Base-by-base conservation (phyloP, 1,284 basidiomycete genomes). In the Sanghuangporus weigelae region DNA sequence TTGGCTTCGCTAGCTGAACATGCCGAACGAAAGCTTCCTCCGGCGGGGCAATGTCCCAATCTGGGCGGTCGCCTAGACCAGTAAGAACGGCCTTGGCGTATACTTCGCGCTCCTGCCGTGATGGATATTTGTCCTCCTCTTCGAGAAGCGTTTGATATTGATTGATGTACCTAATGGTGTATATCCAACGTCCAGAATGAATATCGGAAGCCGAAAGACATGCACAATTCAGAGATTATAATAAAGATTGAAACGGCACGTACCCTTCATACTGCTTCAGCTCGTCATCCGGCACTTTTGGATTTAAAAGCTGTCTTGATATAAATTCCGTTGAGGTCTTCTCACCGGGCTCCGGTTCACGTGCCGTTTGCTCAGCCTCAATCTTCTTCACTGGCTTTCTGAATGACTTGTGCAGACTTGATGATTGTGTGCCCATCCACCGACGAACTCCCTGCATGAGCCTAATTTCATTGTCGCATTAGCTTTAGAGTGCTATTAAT, bases 241-340 rank as follows among this genome's bases (percentile, higher is more conserved):
- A 31, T 31, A 31, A 59, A 8, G 63, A 60, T 39, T 16, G 38
- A 31, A 40, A 63, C 53, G n/a, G 59, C 6, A 76, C 79, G 42
- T 66, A 90, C 86, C 88, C 88, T 68, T 89, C 85, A 74, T 97
- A 97, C 71, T 96, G 93, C 2, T 79, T 75, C 63, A 85, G 79
- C 71, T 93, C 90, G 44, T 82, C 79, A 31, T 82, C 79, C 1
- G 84, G 82, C 10, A 90, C 86, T 3, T 77, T 77, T 0, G 93
- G 93, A 62, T 87, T 73, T 19, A 95, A 78, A 7, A 89, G 77
- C 10, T 84, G 79, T 40, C 73, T 74, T 1, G 90, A 89, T 31
- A 95, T 77, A 0, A 73, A 76, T 66, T 87, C 86, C 2, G 92
- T 88, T 0, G 87, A 83, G 60, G 83, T 79, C n/a, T 77, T 75